Evolutionary conservation across 805 yeast genomes (phyloP).

Genomic region (Starmerella kuoi): DNA sequence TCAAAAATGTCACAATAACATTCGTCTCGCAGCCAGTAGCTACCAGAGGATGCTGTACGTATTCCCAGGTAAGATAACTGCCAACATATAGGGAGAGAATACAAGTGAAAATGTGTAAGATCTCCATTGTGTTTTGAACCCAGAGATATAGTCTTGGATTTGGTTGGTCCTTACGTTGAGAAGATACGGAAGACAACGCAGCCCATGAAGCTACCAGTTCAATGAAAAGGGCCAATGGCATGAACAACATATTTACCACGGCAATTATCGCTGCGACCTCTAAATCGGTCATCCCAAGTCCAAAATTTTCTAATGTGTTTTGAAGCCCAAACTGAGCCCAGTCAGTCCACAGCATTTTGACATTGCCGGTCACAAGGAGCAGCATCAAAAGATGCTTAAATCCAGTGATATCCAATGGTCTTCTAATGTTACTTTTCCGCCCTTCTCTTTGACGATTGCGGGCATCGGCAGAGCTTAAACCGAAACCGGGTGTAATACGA

Average conservation of each 20-base stretch:
- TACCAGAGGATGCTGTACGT: conserved; percentile 33
- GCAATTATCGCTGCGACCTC: conserved; percentile 23
- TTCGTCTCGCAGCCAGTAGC: conserved; percentile 35
- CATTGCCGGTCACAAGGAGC: conserved; percentile 31
- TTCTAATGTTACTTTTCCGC: conserved; percentile 4
- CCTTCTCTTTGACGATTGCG: conserved; percentile 15
- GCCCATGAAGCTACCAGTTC: conserved; percentile 27
- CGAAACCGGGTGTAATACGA: conserved; percentile 7
- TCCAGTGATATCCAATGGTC: conserved; percentile 26
- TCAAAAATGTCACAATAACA: conserved; percentile 33
- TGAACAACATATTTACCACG: conserved; percentile 27
- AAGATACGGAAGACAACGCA: not conserved
- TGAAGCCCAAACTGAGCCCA: conserved; percentile 31
- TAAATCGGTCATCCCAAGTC: conserved; percentile 28
- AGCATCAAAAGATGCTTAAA: conserved; percentile 33
- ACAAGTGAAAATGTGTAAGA: conserved; percentile 29
- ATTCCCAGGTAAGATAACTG: conserved; percentile 21
- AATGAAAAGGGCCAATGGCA: conserved; percentile 30
- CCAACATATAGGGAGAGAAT: conserved; percentile 10
- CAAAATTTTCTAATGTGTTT: conserved; percentile 25
- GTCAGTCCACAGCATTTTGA: conserved; percentile 32
- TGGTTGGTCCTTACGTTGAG: not conserved
- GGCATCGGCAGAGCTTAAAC: conserved; percentile 13
- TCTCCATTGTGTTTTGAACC: not conserved
- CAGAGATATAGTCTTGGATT: not conserved